phyloP scores from a whole-genome alignment of 768 basidiomycete species.

The Boletus pseudopeckii region DNA sequence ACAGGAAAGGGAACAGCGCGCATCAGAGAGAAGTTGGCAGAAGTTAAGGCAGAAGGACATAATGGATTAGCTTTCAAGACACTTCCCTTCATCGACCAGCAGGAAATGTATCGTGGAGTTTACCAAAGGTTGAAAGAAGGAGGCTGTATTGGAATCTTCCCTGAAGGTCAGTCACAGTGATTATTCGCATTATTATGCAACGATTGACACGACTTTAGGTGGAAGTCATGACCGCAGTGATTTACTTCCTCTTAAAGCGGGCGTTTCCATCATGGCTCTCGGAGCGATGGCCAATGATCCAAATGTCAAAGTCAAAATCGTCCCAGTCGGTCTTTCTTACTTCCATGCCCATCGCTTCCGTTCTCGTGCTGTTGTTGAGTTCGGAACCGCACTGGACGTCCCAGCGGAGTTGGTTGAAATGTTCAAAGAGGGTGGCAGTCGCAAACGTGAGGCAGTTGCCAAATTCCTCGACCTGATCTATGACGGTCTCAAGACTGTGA shows the following conservation, averaged over 20 bases:
- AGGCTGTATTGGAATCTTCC: constrained; percentile 94
- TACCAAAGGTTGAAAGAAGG: constrained; percentile 83
- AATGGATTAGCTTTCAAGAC: constrained; percentile 75
- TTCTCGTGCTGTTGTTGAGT: constrained; percentile 95
- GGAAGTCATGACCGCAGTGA: constrained; percentile 98
- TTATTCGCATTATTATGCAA: background rate
- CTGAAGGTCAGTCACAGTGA: constrained; percentile 68
- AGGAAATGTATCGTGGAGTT: constrained; percentile 91
- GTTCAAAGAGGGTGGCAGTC: constrained; percentile 85
- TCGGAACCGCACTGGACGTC: constrained; percentile 89
- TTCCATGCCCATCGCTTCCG: constrained; percentile 86
- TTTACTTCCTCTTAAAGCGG: constrained; percentile 93
- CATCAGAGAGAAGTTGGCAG: constrained; percentile 63
- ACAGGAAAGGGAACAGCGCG: constrained; percentile 68
- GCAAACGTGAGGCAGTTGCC: constrained; percentile 87
- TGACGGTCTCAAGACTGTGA: constrained; percentile 92
- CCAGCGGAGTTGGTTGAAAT: constrained; percentile 83
- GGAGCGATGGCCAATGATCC: constrained; percentile 96
- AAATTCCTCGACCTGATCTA: constrained; percentile 90
- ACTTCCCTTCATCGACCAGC: constrained; percentile 88
- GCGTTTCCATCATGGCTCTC: constrained; percentile 96
- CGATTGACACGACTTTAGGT: constrained; percentile 47
- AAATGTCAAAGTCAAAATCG: constrained; percentile 83
- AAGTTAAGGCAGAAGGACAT: constrained; percentile 51
- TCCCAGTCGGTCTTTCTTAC: constrained; percentile 76